phyloP scores from a whole-genome alignment of 78 protist species.

The Abeoforma whisleri region DNA sequence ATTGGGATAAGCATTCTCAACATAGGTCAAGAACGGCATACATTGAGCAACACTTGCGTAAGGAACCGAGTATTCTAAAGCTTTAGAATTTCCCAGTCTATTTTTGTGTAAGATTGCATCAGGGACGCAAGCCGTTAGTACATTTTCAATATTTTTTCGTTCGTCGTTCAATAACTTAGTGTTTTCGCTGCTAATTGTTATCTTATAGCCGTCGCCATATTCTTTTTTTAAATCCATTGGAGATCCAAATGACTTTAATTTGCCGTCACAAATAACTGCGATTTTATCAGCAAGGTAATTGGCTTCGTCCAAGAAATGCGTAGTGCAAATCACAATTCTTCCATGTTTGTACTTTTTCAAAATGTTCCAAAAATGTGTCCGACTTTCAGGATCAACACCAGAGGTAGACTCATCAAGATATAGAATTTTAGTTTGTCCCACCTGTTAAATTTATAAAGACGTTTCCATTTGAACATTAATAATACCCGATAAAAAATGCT shows the following conservation, averaged over 20 bases:
- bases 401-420: slow-evolving; percentile 32
- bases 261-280: slow-evolving; percentile 70
- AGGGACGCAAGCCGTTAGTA: neutral
- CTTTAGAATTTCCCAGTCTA: too few species aligned
- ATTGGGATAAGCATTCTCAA: too few species aligned
- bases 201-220: slow-evolving; percentile 78
- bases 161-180: neutral
- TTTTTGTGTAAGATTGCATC: neutral
- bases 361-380: slow-evolving; percentile 63
- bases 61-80: too few species aligned
- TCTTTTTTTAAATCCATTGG: slow-evolving; percentile 58
- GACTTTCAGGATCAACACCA: slow-evolving; percentile 64
- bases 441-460: too few species aligned
- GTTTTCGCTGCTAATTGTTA: slow-evolving; percentile 35
- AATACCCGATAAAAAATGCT: too few species aligned
- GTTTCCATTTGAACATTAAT: too few species aligned
- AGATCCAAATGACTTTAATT: slow-evolving; percentile 56
- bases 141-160: neutral
- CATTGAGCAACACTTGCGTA: too few species aligned
- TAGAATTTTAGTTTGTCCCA: slow-evolving; percentile 47
- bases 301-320: slow-evolving; percentile 90
- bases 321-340: slow-evolving; percentile 57
- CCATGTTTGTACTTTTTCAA: slow-evolving; percentile 41
- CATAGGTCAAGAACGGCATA: too few species aligned
- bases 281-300: slow-evolving; percentile 75